A percentile compares a stretch with the other conserved stretches of the same genome.
phyloP scores from a whole-genome alignment of 1,139 yeast species.

The Suhomyces terraborum region DNA sequence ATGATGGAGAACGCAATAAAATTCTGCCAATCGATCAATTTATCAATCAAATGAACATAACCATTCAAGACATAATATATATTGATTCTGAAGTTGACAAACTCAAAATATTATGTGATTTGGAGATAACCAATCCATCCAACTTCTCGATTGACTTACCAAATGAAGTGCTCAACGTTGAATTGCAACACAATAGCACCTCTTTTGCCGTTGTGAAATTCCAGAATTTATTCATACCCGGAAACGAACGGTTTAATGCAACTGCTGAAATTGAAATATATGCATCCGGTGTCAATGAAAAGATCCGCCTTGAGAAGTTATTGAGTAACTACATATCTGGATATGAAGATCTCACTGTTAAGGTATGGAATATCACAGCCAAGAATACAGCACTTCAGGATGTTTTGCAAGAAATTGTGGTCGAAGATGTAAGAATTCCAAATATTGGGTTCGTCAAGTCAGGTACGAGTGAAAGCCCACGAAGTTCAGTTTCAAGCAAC shows the following conservation, averaged over 20 bases:
- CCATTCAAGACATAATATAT: conserved; percentile 26
- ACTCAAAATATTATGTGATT: conserved; percentile 29
- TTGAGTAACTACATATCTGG: conserved; percentile 29
- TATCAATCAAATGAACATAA: conserved; percentile 20
- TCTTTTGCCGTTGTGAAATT: conserved; percentile 21
- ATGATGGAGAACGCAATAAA: neutral
- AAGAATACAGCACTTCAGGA: conserved; percentile 19
- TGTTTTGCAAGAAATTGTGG: conserved; percentile 20
- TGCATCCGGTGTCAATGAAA: conserved; percentile 15
- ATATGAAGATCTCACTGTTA: conserved; percentile 16
- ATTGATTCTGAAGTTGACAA: conserved; percentile 25
- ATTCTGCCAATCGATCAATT: conserved; percentile 6
- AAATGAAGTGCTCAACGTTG: conserved; percentile 21
- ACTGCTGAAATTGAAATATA: conserved; percentile 19
- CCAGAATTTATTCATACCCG: conserved; percentile 22
- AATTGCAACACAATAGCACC: conserved; percentile 22
- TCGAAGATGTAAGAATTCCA: conserved; percentile 22
- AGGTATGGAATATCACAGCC: conserved; percentile 16
- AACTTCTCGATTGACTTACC: conserved; percentile 27
- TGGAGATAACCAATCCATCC: conserved; percentile 43
- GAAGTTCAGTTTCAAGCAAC: neutral
- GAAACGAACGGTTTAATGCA: conserved; percentile 17
- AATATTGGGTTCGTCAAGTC: conserved; percentile 15
- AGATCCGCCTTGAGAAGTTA: conserved; percentile 21
- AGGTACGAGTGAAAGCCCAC: neutral